phyloP scores from a whole-genome alignment of 768 basidiomycete genomes.

The Lenzites betulinus region DNA sequence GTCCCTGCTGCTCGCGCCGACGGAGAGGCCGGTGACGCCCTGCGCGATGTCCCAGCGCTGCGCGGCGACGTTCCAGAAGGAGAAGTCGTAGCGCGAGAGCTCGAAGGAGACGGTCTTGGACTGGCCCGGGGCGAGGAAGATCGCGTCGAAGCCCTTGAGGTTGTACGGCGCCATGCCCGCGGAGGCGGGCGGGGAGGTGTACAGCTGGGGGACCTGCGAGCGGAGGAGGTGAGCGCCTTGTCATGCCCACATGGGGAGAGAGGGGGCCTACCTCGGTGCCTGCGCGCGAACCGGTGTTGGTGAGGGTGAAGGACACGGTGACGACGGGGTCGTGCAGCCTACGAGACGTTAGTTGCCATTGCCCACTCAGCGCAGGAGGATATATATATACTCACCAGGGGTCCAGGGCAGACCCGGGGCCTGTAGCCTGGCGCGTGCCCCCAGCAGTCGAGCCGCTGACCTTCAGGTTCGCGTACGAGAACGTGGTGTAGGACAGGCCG shows the following conservation, averaged over 20 bases:
- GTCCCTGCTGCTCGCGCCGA: slow-evolving; percentile 73
- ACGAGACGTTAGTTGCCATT: not conserved
- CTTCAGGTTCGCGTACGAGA: slow-evolving; percentile 55
- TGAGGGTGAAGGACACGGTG: slow-evolving; percentile 53
- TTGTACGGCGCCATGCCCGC: slow-evolving; percentile 50
- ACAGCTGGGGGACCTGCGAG: slow-evolving; percentile 55
- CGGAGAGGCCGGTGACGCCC: slow-evolving; percentile 60
- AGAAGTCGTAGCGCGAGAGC: slow-evolving; percentile 36
- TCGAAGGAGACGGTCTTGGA: slow-evolving; percentile 32
- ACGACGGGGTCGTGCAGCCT: slow-evolving; percentile 56
- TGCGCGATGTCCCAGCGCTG: slow-evolving; percentile 44
- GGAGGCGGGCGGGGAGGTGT: slow-evolving; percentile 50
- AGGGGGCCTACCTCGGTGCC: slow-evolving; percentile 51
- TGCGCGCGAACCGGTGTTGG: slow-evolving; percentile 53
- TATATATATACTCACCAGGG: slow-evolving; percentile 41
- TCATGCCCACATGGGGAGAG: not conserved
- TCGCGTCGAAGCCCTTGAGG: slow-evolving; percentile 58
- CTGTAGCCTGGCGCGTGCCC: slow-evolving; percentile 43
- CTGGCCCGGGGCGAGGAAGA: slow-evolving; percentile 34
- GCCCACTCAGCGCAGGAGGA: not conserved
- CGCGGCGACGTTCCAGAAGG: slow-evolving; percentile 42
- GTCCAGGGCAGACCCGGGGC: slow-evolving; percentile 53
- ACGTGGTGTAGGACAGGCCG: slow-evolving; percentile 75
- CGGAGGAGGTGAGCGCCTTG: not conserved
- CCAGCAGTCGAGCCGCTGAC: slow-evolving; percentile 35